Evolutionary conservation across 352 stramenopile species (phyloP).

Genomic region (Globisporangium acanthophoron): DNA sequence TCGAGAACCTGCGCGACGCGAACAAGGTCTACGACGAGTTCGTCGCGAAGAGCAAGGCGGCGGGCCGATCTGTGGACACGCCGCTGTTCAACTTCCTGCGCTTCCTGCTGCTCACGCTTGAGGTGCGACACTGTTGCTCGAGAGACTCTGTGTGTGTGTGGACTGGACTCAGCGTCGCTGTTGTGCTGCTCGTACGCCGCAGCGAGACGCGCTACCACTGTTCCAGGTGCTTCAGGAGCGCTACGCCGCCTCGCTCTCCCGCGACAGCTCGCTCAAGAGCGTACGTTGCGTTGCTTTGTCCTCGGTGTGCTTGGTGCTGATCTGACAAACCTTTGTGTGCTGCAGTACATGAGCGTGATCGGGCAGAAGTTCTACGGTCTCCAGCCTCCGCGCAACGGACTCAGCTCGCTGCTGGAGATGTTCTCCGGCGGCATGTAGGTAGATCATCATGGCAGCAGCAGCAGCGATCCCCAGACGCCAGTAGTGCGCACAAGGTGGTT

Average conservation of each 20-base stretch:
- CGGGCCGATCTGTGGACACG: slow-evolving; percentile 42
- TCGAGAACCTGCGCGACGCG: slow-evolving; percentile 85
- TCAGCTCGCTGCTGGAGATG: slow-evolving; percentile 83
- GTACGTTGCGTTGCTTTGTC: slow-evolving; percentile 33
- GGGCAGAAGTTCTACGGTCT: slow-evolving; percentile 85
- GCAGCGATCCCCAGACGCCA: background rate
- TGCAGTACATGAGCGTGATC: slow-evolving; percentile 80
- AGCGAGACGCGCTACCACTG: slow-evolving; percentile 79
- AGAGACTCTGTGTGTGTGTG: background rate
- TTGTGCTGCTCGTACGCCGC: slow-evolving; percentile 36
- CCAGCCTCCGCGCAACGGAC: slow-evolving; percentile 64
- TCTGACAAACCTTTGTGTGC: background rate
- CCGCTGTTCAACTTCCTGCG: slow-evolving; percentile 81
- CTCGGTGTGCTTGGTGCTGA: background rate
- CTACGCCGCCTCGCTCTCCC: slow-evolving; percentile 65
- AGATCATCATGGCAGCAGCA: background rate
- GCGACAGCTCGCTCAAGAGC: slow-evolving; percentile 68
- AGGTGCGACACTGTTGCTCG: slow-evolving; percentile 30
- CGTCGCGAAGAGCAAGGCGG: slow-evolving; percentile 38
- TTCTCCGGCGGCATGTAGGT: slow-evolving; percentile 73
- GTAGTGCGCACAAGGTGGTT: background rate
- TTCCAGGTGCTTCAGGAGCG: slow-evolving; percentile 87
- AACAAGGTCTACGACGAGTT: slow-evolving; percentile 77
- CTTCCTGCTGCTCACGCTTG: slow-evolving; percentile 79
- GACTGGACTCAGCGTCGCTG: background rate